Evolutionary conservation across 345 rosid species (phyloP).

Genomic region (Acer saccharum): DNA sequence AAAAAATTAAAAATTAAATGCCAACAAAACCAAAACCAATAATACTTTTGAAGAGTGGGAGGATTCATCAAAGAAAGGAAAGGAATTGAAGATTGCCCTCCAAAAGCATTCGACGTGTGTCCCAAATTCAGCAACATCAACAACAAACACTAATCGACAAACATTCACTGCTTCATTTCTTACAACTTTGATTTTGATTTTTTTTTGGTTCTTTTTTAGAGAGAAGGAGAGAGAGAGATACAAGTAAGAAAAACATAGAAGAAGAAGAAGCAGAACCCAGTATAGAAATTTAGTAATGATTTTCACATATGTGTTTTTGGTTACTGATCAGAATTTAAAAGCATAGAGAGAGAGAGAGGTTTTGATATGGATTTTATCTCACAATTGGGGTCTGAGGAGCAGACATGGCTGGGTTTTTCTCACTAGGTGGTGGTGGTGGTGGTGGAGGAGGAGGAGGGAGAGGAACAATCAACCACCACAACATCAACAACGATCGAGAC

Average conservation of each 20-base stretch:
- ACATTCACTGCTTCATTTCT: background rate
- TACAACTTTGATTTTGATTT: background rate
- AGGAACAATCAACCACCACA: constrained; percentile 7
- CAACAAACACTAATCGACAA: background rate
- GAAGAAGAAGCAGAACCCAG: too few species aligned
- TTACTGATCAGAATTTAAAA: constrained; percentile 6
- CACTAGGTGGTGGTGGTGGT: constrained; percentile 53
- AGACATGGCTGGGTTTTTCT: constrained; percentile 67
- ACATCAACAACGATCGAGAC: constrained; percentile 22
- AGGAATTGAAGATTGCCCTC: constrained; percentile 16
- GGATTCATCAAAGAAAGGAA: background rate
- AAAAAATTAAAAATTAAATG: background rate
- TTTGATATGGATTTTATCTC: constrained; percentile 44
- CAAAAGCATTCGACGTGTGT: constrained; percentile 3
- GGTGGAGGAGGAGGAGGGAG: constrained; percentile 29
- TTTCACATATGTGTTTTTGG: constrained; percentile 11
- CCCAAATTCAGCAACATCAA: background rate
- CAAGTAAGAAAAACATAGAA: background rate
- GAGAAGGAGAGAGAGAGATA: background rate
- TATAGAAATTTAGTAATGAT: constrained; percentile 4
- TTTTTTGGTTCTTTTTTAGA: background rate
- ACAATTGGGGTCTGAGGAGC: constrained; percentile 36
- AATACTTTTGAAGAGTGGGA: constrained; percentile 18
- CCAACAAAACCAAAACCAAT: constrained; percentile 14
- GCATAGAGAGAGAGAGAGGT: background rate